Base-by-base conservation (phyloP, 352 stramenopile species). In the Pythium monospermum region DNA sequence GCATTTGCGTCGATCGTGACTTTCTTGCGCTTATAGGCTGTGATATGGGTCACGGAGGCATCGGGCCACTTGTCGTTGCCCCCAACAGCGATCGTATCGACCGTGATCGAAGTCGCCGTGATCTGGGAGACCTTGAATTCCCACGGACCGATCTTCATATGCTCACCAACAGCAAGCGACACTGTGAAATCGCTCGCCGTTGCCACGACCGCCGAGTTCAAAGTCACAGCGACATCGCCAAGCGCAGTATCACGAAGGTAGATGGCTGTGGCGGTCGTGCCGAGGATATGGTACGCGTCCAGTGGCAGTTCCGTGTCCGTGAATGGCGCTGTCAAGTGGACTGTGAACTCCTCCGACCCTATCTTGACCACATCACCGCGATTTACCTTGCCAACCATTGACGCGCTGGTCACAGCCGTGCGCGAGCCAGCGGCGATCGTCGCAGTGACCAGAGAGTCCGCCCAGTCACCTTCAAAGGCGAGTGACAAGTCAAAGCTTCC, bases 401-500 rank as follows among this genome's bases (percentile, higher is more conserved):
- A 73, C 0, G 13, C 41, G 2, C 2, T 61, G 7, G 78, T 88
- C 0, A 54, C 58, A 0, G 61, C 77, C 3, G 61, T 76, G 23
- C 70, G 78, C 2, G 74, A 85, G 0, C 82, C 82, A 19, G 82
- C 60, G 3, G 43, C 42, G 22, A 92, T 54, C 0, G 52, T 76
- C 12, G 65, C 74, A 11, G 52, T 83, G 18, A 75, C 50, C 8
- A 3, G n/a, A 2, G 67, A 60, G 39, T 65, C 63, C 0, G 16
- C 21, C 78, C 79, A 89, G 13, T 66, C 49, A 15, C 76, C 78
- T 55, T 85, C 62, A 58, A 87, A 92, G 6, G 76, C 82, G 12
- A 92, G 53, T 0, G 82, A 92, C 21, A 92, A 30, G 31, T 89
- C 78, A 32, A 92, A 87, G 16, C 61, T 74, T 1, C 82, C 82